A percentile compares a stretch with the other conserved stretches of the same genome.
These are phyloP conservation scores for Claviceps citrina DNA, from an alignment of 2,329 filamentous ascomycete species.

Conservation along the genomic window DNA sequence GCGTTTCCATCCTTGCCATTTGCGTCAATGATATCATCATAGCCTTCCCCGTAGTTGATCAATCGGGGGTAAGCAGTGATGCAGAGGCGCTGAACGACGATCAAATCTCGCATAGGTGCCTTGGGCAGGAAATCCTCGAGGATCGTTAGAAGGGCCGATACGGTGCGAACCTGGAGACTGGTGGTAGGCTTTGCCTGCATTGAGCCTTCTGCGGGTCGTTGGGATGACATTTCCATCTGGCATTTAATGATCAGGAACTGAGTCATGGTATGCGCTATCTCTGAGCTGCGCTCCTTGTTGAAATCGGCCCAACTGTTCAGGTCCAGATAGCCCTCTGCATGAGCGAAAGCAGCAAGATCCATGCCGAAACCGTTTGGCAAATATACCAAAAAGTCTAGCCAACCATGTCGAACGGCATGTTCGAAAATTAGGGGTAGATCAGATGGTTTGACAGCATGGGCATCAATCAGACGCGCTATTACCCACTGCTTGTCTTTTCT, in stretches of 20 bases:
- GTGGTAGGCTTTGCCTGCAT: conserved; percentile 46
- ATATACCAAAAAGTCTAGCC: conserved; percentile 68
- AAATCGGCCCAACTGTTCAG: conserved; percentile 66
- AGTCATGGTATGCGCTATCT: conserved; percentile 55
- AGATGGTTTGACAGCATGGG: conserved; percentile 59
- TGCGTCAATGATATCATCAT: conserved; percentile 76
- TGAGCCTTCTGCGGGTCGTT: conserved; percentile 51
- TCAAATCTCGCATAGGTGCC: conserved; percentile 49
- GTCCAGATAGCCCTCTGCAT: conserved; percentile 67
- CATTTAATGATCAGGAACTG: conserved; percentile 79
- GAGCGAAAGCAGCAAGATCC: conserved; percentile 72
- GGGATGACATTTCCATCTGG: conserved; percentile 59
- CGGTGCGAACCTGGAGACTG: conserved; percentile 70
- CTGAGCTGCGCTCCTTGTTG: conserved; percentile 47
- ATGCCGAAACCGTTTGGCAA: conserved; percentile 72
- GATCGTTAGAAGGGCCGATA: conserved; percentile 64
- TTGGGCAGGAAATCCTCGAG: conserved; percentile 54
- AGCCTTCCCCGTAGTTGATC: conserved; percentile 91
- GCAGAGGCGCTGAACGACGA: conserved; percentile 69
- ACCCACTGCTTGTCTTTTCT: conserved; percentile 82
- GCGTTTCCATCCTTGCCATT: conserved; percentile 73
- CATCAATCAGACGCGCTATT: conserved; percentile 60
- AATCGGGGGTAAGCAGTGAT: conserved; percentile 85
- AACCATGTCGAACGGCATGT: conserved; percentile 65
- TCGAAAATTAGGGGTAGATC: conserved; percentile 29